Base-by-base conservation (phyloP, 805 yeast species). In the Ogataea parapolymorpha region DNA sequence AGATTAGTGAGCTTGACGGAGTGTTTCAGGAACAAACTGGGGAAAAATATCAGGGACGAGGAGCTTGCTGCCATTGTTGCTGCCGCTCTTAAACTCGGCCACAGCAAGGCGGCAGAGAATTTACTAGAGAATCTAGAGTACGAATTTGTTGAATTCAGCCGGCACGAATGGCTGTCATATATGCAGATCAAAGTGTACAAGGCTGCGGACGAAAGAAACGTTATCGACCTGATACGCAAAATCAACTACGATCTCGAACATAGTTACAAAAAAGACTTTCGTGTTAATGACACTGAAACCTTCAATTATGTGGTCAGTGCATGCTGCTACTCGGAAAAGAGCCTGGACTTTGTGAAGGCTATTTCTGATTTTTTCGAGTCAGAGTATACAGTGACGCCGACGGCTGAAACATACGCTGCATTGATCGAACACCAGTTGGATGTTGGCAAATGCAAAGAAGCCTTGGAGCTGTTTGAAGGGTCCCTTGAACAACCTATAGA, bases 401-500 rank as follows among this genome's bases (percentile, higher is more conserved):
- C 71, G 44, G 65, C 70, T 0, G 59, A 61, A 12, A 58, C 70
- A 8, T 66, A 57, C 37, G 56, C 66, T 1, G 50, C 62, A 5
- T 46, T 71, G 23, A 63, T 74, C 10, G 53, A 63, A 11, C 50
- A 68, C 16, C 58, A 59, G 2, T 45, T 72, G 9, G 37, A 39
- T 7, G 49, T 51, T 2, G 45, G 40, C n/a, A 67, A 85, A 30
- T 46, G 55, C 13, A 48, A 48, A 6, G 51, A 47, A 15, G 71
- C 72, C 1, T 53, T 64, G 13, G 39, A 53, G 13, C 31, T 65
- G 6, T 73, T 71, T 50, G 50, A 65, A 5, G 58, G 67, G 35
- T 49, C 69, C 6, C 47, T 56, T 5, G 52, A 63, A 20, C 76
- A 74, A 26, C 41, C 50, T n/a, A 64, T 69, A 5, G 66, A 67